phyloP scores from a whole-genome alignment of 192 early-diverging fungal genomes.

The Chytriomyces sp. region DNA sequence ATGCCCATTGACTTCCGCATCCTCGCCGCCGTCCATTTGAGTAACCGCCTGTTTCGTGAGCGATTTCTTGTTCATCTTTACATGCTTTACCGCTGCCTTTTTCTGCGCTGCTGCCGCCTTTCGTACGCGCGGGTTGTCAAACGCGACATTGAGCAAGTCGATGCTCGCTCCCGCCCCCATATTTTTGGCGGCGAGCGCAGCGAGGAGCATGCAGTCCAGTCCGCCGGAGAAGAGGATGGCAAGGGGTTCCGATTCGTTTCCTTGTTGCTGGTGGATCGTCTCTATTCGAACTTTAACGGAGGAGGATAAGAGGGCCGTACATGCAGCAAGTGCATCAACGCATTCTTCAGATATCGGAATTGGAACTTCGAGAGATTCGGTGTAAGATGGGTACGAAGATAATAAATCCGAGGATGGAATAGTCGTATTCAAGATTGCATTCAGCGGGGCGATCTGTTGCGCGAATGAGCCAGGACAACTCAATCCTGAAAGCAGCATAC shows the following conservation, averaged over 20 bases:
- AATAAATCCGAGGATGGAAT: conserved; percentile 9
- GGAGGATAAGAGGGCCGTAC: not conserved
- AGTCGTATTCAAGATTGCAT: not conserved
- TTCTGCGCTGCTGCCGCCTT: conserved; percentile 35
- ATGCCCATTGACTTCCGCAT: not conserved
- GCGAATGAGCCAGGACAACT: too few relatives aligned
- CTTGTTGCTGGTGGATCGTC: conserved; percentile 14
- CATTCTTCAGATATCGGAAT: not conserved
- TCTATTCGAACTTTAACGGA: conserved; percentile 13
- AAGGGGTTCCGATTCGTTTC: not conserved
- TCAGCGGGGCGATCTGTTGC: too few relatives aligned
- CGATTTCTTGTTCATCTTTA: conserved; percentile 9
- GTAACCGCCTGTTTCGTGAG: not conserved
- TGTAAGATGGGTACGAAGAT: not conserved
- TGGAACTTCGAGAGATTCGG: conserved; percentile 7
- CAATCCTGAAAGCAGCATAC: too few relatives aligned
- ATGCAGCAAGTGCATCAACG: not conserved
- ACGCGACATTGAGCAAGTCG: conserved; percentile 93
- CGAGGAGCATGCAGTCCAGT: conserved; percentile 88
- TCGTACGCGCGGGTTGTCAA: conserved; percentile 83
- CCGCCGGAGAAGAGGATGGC: conserved; percentile 89
- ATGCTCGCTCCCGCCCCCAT: conserved; percentile 71
- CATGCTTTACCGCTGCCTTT: conserved; percentile 23
- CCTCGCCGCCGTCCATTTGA: not conserved
- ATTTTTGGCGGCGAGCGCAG: conserved; percentile 74